Percentiles rank a stretch among this genome's conserved stretches.
Evolutionary conservation across 2,329 filamentous ascomycete genomes (phyloP).

Genomic region (Alternaria angustiovoidea): DNA sequence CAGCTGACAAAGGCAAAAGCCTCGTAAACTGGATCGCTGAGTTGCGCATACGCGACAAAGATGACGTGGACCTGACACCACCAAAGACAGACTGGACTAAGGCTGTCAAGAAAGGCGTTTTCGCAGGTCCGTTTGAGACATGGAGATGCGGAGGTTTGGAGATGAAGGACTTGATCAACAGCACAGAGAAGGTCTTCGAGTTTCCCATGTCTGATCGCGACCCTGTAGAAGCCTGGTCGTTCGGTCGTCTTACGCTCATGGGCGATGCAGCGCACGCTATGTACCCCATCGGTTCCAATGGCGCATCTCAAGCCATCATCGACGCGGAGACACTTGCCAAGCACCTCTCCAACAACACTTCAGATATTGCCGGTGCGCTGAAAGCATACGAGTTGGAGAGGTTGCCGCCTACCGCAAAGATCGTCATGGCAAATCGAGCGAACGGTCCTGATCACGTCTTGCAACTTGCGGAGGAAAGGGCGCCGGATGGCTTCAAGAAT

Average conservation of each 20-base stretch:
- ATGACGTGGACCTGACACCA: slow-evolving; percentile 55
- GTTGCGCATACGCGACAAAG: slow-evolving; percentile 53
- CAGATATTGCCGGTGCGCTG: slow-evolving; percentile 45
- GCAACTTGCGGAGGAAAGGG: slow-evolving; percentile 56
- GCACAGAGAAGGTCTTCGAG: slow-evolving; percentile 55
- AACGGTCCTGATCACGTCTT: slow-evolving; percentile 59
- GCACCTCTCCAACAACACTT: slow-evolving; percentile 38
- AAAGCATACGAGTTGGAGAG: slow-evolving; percentile 52
- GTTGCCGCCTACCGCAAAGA: slow-evolving; percentile 55
- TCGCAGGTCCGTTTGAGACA: slow-evolving; percentile 51
- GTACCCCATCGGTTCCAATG: slow-evolving; percentile 57
- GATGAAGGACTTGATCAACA: slow-evolving; percentile 54
- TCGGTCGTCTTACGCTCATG: slow-evolving; percentile 46
- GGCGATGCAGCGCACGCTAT: slow-evolving; percentile 55
- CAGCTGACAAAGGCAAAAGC: slow-evolving; percentile 47
- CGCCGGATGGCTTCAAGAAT: slow-evolving; percentile 51
- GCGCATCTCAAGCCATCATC: slow-evolving; percentile 56
- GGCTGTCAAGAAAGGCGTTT: slow-evolving; percentile 52
- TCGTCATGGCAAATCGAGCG: slow-evolving; percentile 57
- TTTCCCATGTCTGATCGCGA: slow-evolving; percentile 59
- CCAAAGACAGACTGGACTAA: slow-evolving; percentile 57
- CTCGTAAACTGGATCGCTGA: slow-evolving; percentile 60
- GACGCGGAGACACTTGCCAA: slow-evolving; percentile 53
- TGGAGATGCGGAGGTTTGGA: slow-evolving; percentile 56
- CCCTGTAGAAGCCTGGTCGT: slow-evolving; percentile 52